Percentiles rank a stretch among this genome's conserved stretches.
These are phyloP conservation scores for Pseudopithomyces maydicus DNA, from an alignment of 2,329 filamentous ascomycete species.

Conservation along the genomic window DNA sequence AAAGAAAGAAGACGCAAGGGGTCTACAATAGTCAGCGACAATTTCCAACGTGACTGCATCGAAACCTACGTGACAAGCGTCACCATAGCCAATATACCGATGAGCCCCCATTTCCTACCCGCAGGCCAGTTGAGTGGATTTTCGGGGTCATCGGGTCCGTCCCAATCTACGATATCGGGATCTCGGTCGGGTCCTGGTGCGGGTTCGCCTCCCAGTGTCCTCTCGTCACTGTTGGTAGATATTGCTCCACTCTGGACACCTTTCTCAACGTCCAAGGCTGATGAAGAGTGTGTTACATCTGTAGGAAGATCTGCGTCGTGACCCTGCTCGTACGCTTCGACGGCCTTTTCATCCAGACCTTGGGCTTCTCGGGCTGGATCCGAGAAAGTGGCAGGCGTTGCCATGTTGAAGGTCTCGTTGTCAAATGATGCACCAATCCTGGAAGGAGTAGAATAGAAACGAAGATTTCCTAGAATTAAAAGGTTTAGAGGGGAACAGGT, in stretches of 20 bases:
- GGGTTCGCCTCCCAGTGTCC: constrained; percentile 22
- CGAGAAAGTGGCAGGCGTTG: constrained; percentile 22
- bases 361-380: constrained; percentile 23
- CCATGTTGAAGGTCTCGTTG: constrained; percentile 19
- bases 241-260: constrained; percentile 23
- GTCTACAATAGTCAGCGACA: constrained; percentile 15
- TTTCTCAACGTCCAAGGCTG: constrained; percentile 33
- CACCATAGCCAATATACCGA: constrained; percentile 38
- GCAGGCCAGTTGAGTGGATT: constrained; percentile 47
- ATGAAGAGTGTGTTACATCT: constrained; percentile 13
- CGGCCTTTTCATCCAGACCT: constrained; percentile 24
- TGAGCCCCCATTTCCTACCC: constrained; percentile 44
- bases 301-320: constrained; percentile 31
- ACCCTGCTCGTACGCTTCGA: constrained; percentile 31
- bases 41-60: background rate
- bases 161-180: constrained; percentile 41
- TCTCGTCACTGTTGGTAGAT: constrained; percentile 32
- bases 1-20: constrained; percentile 46
- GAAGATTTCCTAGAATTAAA: background rate
- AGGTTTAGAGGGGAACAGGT: background rate
- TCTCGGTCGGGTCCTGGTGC: constrained; percentile 19
- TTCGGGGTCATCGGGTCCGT: constrained; percentile 42
- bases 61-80: constrained; percentile 43
- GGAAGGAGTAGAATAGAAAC: background rate
- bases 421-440: background rate